Evolutionary conservation across 495 filamentous ascomycete genomes (phyloP), one percentile per base, ranked within the genome.

Genomic region (Letharia lupina): DNA sequence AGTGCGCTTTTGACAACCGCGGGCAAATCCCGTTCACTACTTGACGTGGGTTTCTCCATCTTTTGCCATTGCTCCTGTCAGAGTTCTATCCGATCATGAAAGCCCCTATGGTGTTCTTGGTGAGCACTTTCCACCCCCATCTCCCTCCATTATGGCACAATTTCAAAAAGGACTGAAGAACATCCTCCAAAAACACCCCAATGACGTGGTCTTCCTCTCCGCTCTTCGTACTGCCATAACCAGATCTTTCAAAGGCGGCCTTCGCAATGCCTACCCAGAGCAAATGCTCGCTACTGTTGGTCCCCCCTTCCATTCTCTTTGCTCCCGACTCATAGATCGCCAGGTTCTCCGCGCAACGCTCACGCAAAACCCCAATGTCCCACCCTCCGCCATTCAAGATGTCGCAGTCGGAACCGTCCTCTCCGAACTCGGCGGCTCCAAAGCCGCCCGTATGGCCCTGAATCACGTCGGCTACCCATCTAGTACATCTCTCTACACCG

Each of bases 221-320:
- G 87, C 91, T 11, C 83, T 96, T 64, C 91, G 92, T 56, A 96
- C 92, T 23, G 88, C 92, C 45, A 85, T 96, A 68, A 88, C 86
- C 59, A 89, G 91, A 66, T 88, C 89, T 64, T 84, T 87, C 76
- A 90, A 90, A 75, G 93, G 93, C 70, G 83, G 84, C 47, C 89
- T 97, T 70, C 89, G 89, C 75, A 89, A 96, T 75, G 86, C 93
- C 56, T 91, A 93, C 76, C 92, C 93, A 23, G 92, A 96, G 74
- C 89, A 96, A 74, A 82, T 96, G 41, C 89, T 96, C 56, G 81
- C 89, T 39, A 77, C 83, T 70, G 92, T 66, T 35, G 28, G 58
- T 54, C 40, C 9, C 20, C 4, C 28, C n/a, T n/a, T 48, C 0
- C n/a, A 42, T 40, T 20, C 11, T 59, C 11, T 31, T 15, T 15